These are phyloP conservation scores for Trichoderma brevicompactum DNA, from an alignment of 2,329 filamentous ascomycete species.

Conservation along the genomic window DNA sequence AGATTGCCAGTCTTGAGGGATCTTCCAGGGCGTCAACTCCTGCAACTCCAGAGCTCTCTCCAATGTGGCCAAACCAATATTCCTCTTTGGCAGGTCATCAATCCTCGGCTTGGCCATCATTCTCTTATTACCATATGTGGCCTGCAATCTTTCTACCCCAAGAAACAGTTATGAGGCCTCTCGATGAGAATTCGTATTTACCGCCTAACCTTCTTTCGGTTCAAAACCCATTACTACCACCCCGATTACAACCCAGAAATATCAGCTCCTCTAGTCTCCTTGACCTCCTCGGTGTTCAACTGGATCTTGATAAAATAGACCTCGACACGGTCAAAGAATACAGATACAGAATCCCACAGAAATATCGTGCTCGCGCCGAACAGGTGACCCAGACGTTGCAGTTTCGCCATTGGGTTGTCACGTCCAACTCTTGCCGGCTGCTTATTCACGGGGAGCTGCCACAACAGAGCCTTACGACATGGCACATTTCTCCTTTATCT, in stretches of 20 bases:
- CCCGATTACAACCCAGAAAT: background rate
- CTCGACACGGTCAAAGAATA: background rate
- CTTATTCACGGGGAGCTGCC: slow-evolving; percentile 5
- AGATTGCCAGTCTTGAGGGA: background rate
- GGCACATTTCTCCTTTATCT: slow-evolving; percentile 1
- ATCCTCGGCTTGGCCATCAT: background rate
- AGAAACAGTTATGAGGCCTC: background rate
- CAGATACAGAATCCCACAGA: slow-evolving; percentile 1
- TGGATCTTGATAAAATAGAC: background rate
- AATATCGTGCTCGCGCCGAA: slow-evolving; percentile 7
- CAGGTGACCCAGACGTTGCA: slow-evolving; percentile 10
- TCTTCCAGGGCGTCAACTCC: slow-evolving; percentile 10
- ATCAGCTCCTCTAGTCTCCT: background rate
- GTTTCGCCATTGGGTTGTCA: slow-evolving; percentile 14
- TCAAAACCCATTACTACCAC: background rate
- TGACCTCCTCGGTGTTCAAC: background rate
- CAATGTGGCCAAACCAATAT: background rate
- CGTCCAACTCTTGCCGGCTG: background rate
- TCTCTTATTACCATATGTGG: background rate
- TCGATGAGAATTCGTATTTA: background rate
- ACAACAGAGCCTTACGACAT: background rate
- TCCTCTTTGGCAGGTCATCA: background rate
- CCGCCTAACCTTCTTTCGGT: background rate
- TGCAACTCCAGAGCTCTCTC: background rate
- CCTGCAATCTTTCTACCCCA: background rate